Conservation (phyloP, 2,329 filamentous ascomycete genomes). For the Scedosporium boydii region DNA sequence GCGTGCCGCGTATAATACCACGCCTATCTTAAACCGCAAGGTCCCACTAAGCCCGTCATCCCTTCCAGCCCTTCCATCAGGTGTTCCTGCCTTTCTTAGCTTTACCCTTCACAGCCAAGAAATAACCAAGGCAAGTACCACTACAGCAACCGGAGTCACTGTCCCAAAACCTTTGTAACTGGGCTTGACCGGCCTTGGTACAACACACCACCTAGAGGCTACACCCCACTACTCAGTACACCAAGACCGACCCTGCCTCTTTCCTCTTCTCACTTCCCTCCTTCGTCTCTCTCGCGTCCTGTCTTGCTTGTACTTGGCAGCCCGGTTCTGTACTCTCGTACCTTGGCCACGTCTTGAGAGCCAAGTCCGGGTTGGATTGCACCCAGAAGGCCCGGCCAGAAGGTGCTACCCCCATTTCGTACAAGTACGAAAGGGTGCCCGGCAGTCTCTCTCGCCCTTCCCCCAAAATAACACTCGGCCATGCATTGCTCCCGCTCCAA, state of each 20-base stretch:
- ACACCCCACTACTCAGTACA: background rate
- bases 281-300: background rate
- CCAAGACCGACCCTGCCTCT: background rate
- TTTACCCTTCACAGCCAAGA: background rate
- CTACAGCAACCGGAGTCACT: constrained; percentile 2
- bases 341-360: background rate
- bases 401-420: background rate
- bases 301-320: background rate
- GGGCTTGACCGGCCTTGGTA: constrained; percentile 3
- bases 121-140: background rate
- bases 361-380: background rate
- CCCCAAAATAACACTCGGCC: constrained; percentile 3
- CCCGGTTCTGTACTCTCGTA: background rate
- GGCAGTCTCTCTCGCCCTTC: background rate
- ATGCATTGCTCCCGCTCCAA: constrained; percentile 5
- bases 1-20: background rate
- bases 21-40: background rate
- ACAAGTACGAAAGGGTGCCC: constrained; percentile 1
- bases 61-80: background rate
- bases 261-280: too few species aligned
- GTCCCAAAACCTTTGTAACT: background rate
- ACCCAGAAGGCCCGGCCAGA: background rate
- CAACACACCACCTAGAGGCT: background rate
- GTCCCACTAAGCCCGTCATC: background rate
- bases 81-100: background rate